Percentiles rank a stretch among this genome's conserved stretches.
phyloP scores from a whole-genome alignment of 495 filamentous ascomycete genomes.

The Penicillium bialowiezense region DNA sequence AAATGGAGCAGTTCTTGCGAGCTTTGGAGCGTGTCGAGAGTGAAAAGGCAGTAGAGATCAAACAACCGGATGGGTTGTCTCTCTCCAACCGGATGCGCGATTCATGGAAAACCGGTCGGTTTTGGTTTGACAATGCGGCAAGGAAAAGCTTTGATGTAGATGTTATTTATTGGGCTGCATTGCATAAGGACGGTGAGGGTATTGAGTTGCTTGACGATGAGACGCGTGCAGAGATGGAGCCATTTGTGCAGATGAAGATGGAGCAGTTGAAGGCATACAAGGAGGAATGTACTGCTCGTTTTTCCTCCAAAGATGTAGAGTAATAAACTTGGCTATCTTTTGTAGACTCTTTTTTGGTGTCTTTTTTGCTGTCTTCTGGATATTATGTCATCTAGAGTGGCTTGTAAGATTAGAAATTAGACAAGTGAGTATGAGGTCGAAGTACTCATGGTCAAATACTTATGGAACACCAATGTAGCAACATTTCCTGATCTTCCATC shows the following conservation, averaged over 20 bases:
- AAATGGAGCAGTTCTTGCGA: slow-evolving; percentile 29
- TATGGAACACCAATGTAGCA: too few relatives aligned
- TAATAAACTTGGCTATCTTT: too few relatives aligned
- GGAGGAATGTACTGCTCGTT: slow-evolving; percentile 27
- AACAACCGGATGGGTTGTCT: slow-evolving; percentile 12
- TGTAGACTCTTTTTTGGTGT: too few relatives aligned
- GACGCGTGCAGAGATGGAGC: slow-evolving; percentile 28
- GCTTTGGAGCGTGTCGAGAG: slow-evolving; percentile 24
- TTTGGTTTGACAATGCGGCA: slow-evolving; percentile 42
- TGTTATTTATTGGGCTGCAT: slow-evolving; percentile 35
- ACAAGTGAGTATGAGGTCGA: too few relatives aligned
- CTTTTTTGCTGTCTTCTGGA: too few relatives aligned
- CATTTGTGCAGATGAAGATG: slow-evolving; percentile 26
- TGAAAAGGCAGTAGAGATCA: slow-evolving; percentile 15
- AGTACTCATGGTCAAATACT: too few relatives aligned
- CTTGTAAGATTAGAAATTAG: too few relatives aligned
- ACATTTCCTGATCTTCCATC: background rate
- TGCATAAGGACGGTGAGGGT: slow-evolving; percentile 29
- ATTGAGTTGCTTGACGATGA: slow-evolving; percentile 30
- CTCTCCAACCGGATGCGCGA: slow-evolving; percentile 39
- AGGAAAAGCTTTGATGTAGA: slow-evolving; percentile 42
- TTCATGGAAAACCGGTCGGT: slow-evolving; percentile 35
- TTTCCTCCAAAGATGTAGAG: slow-evolving; percentile 13
- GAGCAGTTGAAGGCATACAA: slow-evolving; percentile 32
- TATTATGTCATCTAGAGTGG: too few relatives aligned